A percentile compares a stretch with the other conserved stretches of the same genome.
phyloP scores from a whole-genome alignment of 352 stramenopile species.

The Phytopythium cucurbitacearum region DNA sequence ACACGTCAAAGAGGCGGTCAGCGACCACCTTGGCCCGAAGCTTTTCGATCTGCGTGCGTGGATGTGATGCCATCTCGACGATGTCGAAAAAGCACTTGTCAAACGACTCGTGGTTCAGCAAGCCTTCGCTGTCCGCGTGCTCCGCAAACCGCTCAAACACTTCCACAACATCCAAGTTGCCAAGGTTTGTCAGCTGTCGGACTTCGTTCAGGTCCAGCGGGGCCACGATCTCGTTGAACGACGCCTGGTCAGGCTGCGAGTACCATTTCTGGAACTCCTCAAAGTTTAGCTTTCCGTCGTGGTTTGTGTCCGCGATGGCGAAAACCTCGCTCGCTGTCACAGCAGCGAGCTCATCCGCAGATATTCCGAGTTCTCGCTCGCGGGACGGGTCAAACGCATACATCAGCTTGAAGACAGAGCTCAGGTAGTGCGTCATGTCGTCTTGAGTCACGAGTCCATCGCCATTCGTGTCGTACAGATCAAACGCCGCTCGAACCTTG shows the following conservation, averaged over 20 bases:
- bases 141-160: constrained; percentile 86
- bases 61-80: constrained; percentile 58
- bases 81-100: constrained; percentile 73
- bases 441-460: constrained; percentile 82
- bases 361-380: constrained; percentile 51
- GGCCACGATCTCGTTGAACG: constrained; percentile 69
- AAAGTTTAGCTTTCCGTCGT: constrained; percentile 79
- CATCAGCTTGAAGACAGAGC: constrained; percentile 78
- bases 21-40: constrained; percentile 62
- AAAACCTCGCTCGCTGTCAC: constrained; percentile 84
- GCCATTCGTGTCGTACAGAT: constrained; percentile 79
- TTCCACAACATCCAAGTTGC: constrained; percentile 77
- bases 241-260: constrained; percentile 49
- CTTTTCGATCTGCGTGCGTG: constrained; percentile 58
- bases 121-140: constrained; percentile 48
- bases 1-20: constrained; percentile 76
- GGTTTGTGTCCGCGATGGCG: constrained; percentile 79
- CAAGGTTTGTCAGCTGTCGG: constrained; percentile 77
- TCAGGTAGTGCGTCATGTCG: constrained; percentile 86
- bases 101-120: constrained; percentile 63
- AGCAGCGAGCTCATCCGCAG: constrained; percentile 52
- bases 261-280: constrained; percentile 88
- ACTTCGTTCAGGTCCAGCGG: constrained; percentile 79
- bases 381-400: constrained; percentile 68
- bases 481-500: constrained; percentile 76